Base-by-base conservation (phyloP, 352 stramenopile genomes). In the Pythium chondricola region DNA sequence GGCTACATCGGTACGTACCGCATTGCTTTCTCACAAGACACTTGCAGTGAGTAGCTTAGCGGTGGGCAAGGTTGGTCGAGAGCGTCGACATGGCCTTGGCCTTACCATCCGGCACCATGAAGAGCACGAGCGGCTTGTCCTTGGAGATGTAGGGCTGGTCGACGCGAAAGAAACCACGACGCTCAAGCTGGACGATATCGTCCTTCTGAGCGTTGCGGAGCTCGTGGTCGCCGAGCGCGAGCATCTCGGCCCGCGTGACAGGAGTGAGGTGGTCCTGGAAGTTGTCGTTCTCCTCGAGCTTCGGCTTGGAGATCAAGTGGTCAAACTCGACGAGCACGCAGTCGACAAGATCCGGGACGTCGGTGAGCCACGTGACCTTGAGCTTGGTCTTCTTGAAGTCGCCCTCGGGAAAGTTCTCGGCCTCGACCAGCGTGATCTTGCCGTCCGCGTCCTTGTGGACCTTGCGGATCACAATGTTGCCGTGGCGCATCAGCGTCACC, bases 91-190 rank as follows among this genome's bases (percentile, higher is more conserved):
- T 93, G 56, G 82, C 74, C 63, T 86, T 87, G 45, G 74, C 69
- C 75, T 98, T 99, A 38, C 97, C 97, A 69, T 99, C 96, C 1
- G 97, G 97, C 53, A 99, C 96, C 86, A 98, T 98, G 75, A 98
- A 98, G 10, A 99, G 77, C 43, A 97, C 76, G 11, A 99, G 66
- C n/a, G 93, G 92, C 58, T 93, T 94, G 33, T 88, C 75, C 41
- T 74, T 72, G 30, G 71, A 89, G 35, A 87, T 48, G 60, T 91
- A 88, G 25, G 81, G 70, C 61, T 73, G 40, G 58, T 97, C 89
- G 39, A 95, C 85, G 35, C 96, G 83, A 74, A 98, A 99, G 81
- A 97, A 99, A 27, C 96, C 97, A 57, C 96, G 89, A 55, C 97
- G 88, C 71, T 99, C 96, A 8, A 99, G 78, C 77, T 99, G 97